A percentile compares a stretch with the other conserved stretches of the same genome.
These are phyloP conservation scores for Fibroporia radiculosa DNA, from an alignment of 768 basidiomycete species.

Conservation along the genomic window DNA sequence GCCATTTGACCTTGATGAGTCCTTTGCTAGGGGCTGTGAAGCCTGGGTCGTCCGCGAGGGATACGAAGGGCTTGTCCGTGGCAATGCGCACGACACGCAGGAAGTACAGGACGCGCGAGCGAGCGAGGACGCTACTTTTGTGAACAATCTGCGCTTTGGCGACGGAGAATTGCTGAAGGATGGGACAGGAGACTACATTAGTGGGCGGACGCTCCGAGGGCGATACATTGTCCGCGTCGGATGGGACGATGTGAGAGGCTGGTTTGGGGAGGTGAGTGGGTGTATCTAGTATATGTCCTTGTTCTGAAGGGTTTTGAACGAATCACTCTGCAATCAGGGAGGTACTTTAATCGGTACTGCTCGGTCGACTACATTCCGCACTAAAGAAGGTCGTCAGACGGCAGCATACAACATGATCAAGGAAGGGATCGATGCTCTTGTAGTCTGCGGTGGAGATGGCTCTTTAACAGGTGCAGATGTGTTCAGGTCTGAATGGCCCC, in stretches of 20 bases:
- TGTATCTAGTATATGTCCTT: not conserved
- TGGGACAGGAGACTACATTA: constrained; percentile 66
- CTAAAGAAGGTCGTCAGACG: constrained; percentile 76
- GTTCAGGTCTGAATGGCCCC: constrained; percentile 91
- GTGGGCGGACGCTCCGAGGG: constrained; percentile 75
- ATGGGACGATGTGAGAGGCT: constrained; percentile 96
- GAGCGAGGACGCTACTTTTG: constrained; percentile 29
- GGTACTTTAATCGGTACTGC: constrained; percentile 97
- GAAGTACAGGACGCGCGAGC: constrained; percentile 15
- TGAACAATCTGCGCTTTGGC: constrained; percentile 77
- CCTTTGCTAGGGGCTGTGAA: constrained; percentile 76
- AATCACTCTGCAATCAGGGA: constrained; percentile 40
- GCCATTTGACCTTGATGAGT: constrained; percentile 1
- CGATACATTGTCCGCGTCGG: constrained; percentile 92
- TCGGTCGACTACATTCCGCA: constrained; percentile 77
- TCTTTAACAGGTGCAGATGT: constrained; percentile 93
- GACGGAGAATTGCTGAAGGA: constrained; percentile 72
- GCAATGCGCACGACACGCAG: constrained; percentile 48
- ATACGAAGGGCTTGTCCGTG: constrained; percentile 94
- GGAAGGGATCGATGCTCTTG: constrained; percentile 95
- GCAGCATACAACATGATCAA: constrained; percentile 90
- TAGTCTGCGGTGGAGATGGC: constrained; percentile 96
- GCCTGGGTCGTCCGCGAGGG: constrained; percentile 96
- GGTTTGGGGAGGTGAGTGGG: constrained; percentile 74
- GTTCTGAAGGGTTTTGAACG: not conserved